Evolutionary conservation across 192 early-diverging fungal genomes (phyloP), one percentile per base, ranked within the genome.

Genomic region (Chytriomyces hyalinus): DNA sequence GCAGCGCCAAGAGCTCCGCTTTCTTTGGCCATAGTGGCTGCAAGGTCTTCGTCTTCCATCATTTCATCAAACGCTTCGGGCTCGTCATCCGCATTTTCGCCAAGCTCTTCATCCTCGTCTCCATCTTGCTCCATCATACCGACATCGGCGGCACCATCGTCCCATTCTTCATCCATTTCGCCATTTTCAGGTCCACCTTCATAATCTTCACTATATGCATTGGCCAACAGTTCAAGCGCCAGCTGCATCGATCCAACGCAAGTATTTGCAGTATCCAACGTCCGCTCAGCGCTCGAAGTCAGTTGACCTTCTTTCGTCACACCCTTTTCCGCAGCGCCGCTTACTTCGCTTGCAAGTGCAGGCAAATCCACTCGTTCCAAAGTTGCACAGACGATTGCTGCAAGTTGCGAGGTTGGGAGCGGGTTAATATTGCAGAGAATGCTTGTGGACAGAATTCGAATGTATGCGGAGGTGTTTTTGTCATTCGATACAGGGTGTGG

Each of bases 201-300:
- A 36, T 83, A 70, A 5, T 90, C 91, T 67, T 93, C 90, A 6
- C 90, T 88, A 75, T 91, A 95, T 57, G 96, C 89, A 72, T 94
- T 94, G 61, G 95, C 88, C 4, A 96, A 84, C 36, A 98, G 71
- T 79, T 98, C 96, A 36, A 98, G 81, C 15, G 88, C 86, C 20
- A 95, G 76, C 64, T 93, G 92, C 7, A 94, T 77, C 8, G 88
- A 90, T 20, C 81, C 86, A 65, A 95, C 57, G 3, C 8, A 9
- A 7, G 57, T 13, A 36, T 53, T 71, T 8, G 69, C 69, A 0
- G 69, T 45, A 57, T 71, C 69, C 10, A 71, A 44, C 2, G 26
- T 49, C 13, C 69, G 47, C 26, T 71, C 69, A 57, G 44, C 69
- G 15, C 26, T 51, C 15, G 69, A 57, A 28, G 69, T 71, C 4